These are phyloP conservation scores for Saussurea involucrata DNA, from an alignment of 129 eudicot genomes.

Conservation along the genomic window DNA sequence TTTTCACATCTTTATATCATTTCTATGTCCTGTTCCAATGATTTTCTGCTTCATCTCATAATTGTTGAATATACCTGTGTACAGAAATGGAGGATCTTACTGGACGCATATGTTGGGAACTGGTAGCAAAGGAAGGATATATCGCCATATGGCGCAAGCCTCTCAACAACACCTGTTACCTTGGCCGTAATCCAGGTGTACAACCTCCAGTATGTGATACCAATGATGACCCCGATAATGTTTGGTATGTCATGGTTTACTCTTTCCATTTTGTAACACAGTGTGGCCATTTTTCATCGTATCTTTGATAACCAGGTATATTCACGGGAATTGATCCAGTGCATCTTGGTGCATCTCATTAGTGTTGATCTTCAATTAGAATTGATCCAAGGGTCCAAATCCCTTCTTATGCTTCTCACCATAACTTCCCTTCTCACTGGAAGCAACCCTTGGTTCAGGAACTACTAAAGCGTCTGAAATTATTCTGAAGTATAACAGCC, in stretches of 20 bases:
- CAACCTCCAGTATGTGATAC: constrained; percentile 65
- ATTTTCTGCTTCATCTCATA: not conserved
- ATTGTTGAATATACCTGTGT: constrained; percentile 6
- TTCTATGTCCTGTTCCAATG: not conserved
- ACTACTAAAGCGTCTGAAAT: no score
- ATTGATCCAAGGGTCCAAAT: no score
- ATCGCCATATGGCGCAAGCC: constrained; percentile 88
- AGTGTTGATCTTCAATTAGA: no score
- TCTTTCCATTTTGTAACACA: constrained; percentile 4
- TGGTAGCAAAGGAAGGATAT: constrained; percentile 65
- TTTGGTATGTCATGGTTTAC: constrained; percentile 49
- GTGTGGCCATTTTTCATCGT: not conserved
- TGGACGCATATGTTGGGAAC: constrained; percentile 70
- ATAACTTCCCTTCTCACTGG: no score
- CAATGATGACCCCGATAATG: constrained; percentile 65
- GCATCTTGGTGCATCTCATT: no score
- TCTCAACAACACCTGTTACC: constrained; percentile 65
- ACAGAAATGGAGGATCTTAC: constrained; percentile 87
- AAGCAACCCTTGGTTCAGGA: no score
- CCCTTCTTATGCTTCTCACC: no score
- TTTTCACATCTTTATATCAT: not conserved
- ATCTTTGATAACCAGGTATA: not conserved
- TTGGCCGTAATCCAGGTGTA: constrained; percentile 37
- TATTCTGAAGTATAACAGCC: no score
- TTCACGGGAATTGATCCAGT: no score